phyloP scores from a whole-genome alignment of 257 asterid species.

The Solanum arcanum region DNA sequence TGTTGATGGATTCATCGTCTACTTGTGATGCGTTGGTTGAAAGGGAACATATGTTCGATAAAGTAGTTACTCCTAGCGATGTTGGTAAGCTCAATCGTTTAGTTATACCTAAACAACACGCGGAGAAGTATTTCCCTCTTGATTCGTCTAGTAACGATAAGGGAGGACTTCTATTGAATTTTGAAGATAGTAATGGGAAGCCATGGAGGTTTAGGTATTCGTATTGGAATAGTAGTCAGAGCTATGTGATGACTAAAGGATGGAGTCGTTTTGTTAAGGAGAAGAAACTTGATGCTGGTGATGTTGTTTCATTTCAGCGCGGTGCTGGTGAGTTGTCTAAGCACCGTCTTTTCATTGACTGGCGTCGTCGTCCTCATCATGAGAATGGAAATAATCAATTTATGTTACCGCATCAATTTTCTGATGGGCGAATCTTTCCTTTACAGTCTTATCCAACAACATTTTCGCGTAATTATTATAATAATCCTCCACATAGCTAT shows the following conservation, averaged over 20 bases:
- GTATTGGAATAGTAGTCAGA: slow-evolving; percentile 97
- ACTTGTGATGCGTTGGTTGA: slow-evolving; percentile 6
- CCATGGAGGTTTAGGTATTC: slow-evolving; percentile 90
- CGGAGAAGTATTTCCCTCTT: slow-evolving; percentile 83
- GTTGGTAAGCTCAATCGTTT: slow-evolving; percentile 88
- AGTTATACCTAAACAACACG: slow-evolving; percentile 91
- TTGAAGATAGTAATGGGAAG: slow-evolving; percentile 83
- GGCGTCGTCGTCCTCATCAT: slow-evolving; percentile 88
- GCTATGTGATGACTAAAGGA: slow-evolving; percentile 94
- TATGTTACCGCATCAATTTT: not conserved
- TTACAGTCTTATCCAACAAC: not conserved
- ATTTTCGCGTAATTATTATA: slow-evolving; percentile 1
- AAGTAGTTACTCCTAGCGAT: slow-evolving; percentile 92
- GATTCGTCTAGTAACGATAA: slow-evolving; percentile 60
- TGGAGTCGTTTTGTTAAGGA: slow-evolving; percentile 92
- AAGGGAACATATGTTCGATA: slow-evolving; percentile 91
- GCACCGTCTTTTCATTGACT: slow-evolving; percentile 68
- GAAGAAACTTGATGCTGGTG: slow-evolving; percentile 84
- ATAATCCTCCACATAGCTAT: not conserved
- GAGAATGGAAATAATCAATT: not conserved
- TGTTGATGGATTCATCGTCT: not conserved
- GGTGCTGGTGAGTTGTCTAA: slow-evolving; percentile 44
- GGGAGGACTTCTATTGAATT: slow-evolving; percentile 66
- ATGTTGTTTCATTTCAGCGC: slow-evolving; percentile 69
- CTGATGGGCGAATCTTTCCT: not conserved